A percentile compares a stretch with the other conserved stretches of the same genome.
phyloP scores from a whole-genome alignment of 2,329 filamentous ascomycete genomes.

The Teratosphaeria pseudoeucalypti region DNA sequence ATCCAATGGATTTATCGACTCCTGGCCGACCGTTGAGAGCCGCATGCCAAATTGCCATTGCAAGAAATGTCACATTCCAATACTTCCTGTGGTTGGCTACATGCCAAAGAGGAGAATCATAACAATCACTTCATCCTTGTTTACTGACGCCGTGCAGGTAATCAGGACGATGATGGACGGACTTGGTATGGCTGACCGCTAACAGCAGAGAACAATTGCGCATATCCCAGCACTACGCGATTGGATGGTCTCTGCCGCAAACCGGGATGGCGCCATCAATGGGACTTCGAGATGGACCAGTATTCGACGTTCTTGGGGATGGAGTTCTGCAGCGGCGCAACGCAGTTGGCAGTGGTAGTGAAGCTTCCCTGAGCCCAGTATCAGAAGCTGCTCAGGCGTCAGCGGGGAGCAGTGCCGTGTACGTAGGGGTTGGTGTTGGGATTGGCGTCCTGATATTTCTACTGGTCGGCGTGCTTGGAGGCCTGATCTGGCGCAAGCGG shows the following conservation, averaged over 20 bases:
- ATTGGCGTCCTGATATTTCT: slow-evolving; percentile 18
- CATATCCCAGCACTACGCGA: neutral
- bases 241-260: neutral
- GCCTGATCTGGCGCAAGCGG: slow-evolving; percentile 15
- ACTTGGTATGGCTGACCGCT: neutral
- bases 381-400: slow-evolving; percentile 4
- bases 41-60: neutral
- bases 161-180: neutral
- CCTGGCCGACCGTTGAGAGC: neutral
- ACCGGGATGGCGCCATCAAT: neutral
- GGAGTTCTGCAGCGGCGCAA: neutral
- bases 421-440: slow-evolving; percentile 19
- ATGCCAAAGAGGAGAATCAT: neutral
- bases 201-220: neutral
- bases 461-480: slow-evolving; percentile 14
- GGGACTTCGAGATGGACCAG: neutral
- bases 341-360: neutral
- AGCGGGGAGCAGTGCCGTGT: slow-evolving; percentile 8
- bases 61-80: neutral
- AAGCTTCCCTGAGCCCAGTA: slow-evolving; percentile 7
- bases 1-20: neutral
- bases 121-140: neutral
- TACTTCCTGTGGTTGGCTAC: neutral
- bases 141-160: neutral
- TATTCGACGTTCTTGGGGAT: neutral